A percentile compares a stretch with the other conserved stretches of the same genome.
Conservation (phyloP, 148 eudicot genomes). For the Rhododendron kiyosumense region DNA sequence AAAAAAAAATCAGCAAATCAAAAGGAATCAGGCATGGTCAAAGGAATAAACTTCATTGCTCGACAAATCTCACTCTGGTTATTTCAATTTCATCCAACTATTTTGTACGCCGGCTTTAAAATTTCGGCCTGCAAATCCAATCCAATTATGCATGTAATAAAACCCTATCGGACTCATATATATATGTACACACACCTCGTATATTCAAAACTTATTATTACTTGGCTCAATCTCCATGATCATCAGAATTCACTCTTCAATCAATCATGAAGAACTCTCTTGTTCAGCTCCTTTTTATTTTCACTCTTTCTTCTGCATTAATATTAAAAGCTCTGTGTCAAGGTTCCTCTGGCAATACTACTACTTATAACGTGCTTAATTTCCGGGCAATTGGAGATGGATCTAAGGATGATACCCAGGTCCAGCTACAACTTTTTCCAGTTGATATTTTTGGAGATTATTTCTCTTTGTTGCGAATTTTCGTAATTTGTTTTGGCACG, state of each 20-base stretch:
- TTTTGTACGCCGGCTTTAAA: not conserved
- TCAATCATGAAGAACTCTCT: not conserved
- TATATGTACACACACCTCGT: no score
- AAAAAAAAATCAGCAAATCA: no score
- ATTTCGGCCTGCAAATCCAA: not conserved
- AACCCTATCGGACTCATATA: no score
- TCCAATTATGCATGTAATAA: no score
- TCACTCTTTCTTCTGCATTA: not conserved
- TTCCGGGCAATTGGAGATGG: conserved; percentile 7
- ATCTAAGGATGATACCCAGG: conserved; percentile 1
- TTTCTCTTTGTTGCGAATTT: not conserved
- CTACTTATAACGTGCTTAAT: conserved; percentile 1
- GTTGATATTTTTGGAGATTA: not conserved
- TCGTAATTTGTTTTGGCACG: not conserved
- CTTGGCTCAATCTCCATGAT: no score
- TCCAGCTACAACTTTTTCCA: not conserved
- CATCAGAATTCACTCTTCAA: not conserved
- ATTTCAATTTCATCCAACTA: not conserved
- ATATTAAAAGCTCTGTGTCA: not conserved
- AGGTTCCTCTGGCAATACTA: not conserved
- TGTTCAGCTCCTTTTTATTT: not conserved
- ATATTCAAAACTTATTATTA: no score
- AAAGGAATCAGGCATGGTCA: no score
- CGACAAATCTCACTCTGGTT: not conserved
- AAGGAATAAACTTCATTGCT: not conserved